Evolutionary conservation across 495 filamentous ascomycete genomes (phyloP).

Genomic region (Penicillium fimorum): DNA sequence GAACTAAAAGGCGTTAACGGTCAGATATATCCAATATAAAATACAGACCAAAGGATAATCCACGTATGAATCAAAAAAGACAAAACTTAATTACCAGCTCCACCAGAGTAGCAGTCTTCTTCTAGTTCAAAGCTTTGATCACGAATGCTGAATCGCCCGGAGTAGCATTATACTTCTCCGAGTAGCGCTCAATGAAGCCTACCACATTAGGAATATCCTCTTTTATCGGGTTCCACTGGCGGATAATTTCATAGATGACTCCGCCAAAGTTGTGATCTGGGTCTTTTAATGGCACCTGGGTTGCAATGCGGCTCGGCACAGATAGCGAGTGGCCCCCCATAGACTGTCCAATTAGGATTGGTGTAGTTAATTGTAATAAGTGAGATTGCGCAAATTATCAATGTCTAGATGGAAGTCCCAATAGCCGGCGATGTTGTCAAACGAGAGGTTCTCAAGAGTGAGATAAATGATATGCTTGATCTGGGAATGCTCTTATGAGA

Average conservation of each 20-base stretch:
- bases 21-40: too few species aligned
- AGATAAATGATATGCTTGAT: slow-evolving; percentile 48
- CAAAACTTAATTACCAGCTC: slow-evolving; percentile 42
- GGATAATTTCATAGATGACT: neutral
- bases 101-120: slow-evolving; percentile 36
- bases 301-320: slow-evolving; percentile 41
- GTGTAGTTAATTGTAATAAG: slow-evolving; percentile 45
- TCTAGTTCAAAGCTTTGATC: slow-evolving; percentile 41
- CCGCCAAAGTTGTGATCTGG: slow-evolving; percentile 45
- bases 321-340: slow-evolving; percentile 39
- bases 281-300: slow-evolving; percentile 40
- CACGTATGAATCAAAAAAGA: slow-evolving; percentile 43
- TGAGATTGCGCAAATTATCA: slow-evolving; percentile 37
- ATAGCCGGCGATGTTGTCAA: slow-evolving; percentile 47
- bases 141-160: slow-evolving; percentile 44
- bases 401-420: slow-evolving; percentile 44
- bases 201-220: slow-evolving; percentile 41
- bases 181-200: slow-evolving; percentile 45
- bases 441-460: slow-evolving; percentile 48
- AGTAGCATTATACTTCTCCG: slow-evolving; percentile 40
- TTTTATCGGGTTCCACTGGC: slow-evolving; percentile 30
- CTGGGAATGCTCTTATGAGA: slow-evolving; percentile 8
- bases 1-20: too few species aligned
- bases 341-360: slow-evolving; percentile 45
- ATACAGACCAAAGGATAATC: too few species aligned